phyloP scores from a whole-genome alignment of 2,329 filamentous ascomycete species.

The Akanthomyces uredinophilus region DNA sequence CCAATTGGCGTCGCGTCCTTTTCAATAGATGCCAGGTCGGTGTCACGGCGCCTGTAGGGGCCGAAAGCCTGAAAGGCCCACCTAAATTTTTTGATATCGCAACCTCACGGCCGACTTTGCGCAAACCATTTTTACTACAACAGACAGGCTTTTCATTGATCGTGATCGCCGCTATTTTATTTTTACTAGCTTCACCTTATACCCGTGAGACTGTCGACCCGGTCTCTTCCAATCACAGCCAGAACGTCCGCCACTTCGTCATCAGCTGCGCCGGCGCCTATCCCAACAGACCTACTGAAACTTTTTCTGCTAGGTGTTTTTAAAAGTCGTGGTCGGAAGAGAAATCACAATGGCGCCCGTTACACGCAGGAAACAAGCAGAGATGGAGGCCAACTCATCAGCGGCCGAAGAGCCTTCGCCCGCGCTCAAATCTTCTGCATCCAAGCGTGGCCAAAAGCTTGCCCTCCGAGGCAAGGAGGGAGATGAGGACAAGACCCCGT shows the following conservation, averaged over 20 bases:
- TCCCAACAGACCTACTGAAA: not conserved
- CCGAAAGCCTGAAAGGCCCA: constrained; percentile 9
- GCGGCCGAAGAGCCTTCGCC: constrained; percentile 14
- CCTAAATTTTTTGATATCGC: constrained; percentile 17
- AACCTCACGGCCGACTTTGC: constrained; percentile 8
- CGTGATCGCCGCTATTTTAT: not conserved
- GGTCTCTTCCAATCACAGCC: not conserved
- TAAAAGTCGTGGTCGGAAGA: not conserved
- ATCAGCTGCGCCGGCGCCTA: not conserved
- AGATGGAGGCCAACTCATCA: constrained; percentile 17
- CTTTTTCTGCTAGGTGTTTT: not conserved
- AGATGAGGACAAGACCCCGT: not conserved
- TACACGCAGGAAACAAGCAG: constrained; percentile 13
- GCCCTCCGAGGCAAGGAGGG: constrained; percentile 29
- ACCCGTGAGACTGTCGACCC: not conserved
- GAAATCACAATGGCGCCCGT: constrained; percentile 7
- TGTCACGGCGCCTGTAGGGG: constrained; percentile 5
- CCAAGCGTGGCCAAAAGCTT: constrained; percentile 25
- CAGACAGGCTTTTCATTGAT: not conserved
- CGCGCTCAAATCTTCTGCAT: constrained; percentile 15
- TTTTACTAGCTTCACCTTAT: not conserved
- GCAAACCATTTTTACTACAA: not conserved
- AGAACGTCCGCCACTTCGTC: not conserved
- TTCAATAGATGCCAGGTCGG: not conserved
- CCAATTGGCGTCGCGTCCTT: constrained; percentile 7